Percentiles rank a stretch among this genome's conserved stretches.
These are phyloP conservation scores for Saccharum spontaneum DNA, from an alignment of 176 grass and related monocot species.

Conservation along the genomic window DNA sequence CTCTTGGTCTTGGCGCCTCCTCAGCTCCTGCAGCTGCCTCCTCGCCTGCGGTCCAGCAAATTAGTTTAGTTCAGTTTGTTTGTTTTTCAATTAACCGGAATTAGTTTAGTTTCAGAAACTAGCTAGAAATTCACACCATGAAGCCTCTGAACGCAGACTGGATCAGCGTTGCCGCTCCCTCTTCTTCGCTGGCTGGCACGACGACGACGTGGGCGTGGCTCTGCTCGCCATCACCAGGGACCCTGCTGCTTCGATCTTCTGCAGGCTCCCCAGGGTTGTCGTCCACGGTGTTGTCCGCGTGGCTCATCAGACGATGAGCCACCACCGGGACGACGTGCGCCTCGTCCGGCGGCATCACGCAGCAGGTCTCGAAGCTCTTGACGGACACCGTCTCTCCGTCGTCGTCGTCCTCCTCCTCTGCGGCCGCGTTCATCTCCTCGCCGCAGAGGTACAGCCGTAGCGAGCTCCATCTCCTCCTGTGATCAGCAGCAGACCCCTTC, in stretches of 20 bases:
- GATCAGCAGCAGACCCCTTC: constrained; percentile 39
- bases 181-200: not conserved
- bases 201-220: not conserved
- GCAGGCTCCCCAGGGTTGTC: not conserved
- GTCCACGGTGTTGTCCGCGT: not conserved
- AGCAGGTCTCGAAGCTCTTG: constrained; percentile 48
- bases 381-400: constrained; percentile 47
- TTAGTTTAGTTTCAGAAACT: not conserved
- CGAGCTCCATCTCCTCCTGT: constrained; percentile 62
- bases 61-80: not conserved
- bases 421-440: constrained; percentile 50
- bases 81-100: not conserved
- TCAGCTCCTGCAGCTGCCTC: constrained; percentile 36
- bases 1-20: constrained; percentile 7
- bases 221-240: not conserved
- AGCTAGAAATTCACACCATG: constrained; percentile 43
- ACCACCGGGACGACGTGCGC: not conserved
- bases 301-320: not conserved
- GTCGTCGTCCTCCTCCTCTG: constrained; percentile 9
- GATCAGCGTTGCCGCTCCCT: constrained; percentile 55
- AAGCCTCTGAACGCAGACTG: constrained; percentile 71
- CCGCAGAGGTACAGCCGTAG: constrained; percentile 79
- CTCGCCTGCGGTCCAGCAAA: constrained; percentile 43
- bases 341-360: constrained; percentile 15
- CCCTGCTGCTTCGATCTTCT: constrained; percentile 1